Evolutionary conservation across 306 rosid genomes (phyloP), one percentile per base, ranked within the genome.

Genomic region (Argentina anserina): DNA sequence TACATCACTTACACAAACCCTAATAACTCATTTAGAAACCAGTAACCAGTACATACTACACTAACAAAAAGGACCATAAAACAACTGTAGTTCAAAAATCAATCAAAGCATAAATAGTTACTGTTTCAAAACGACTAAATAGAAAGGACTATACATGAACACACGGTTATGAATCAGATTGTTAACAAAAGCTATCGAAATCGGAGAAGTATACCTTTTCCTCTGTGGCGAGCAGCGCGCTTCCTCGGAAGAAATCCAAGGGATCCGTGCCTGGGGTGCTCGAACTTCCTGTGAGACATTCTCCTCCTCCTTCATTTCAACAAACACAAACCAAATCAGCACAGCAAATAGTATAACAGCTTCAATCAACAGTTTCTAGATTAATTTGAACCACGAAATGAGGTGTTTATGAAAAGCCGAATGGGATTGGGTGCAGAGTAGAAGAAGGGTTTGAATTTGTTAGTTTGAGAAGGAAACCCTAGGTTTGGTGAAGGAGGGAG

Each of bases 261-360:
- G 5, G 97, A 91, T 1, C 97, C 97, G 41, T 91, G 97, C 67
- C 97, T 87, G 36, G 92, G 96, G 85, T 91, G 96, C 68, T 91
- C 97, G 78, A 91, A 91, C 88, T 91, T 91, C 88, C 95, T 84
- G 88, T 91, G 97, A 62, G 97, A 91, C 92, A 91, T 91, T 71
- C 65, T 88, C 63, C 67, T 63, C 80, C 76, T 77, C 74, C 84
- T 78, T 29, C 79, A 36, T n/a, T n/a, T 4, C 18, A 25, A 64
- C 29, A 40, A 42, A 7, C 17, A 14, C 11, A 52, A 18, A 17
- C 39, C 7, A 33, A 10, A 14, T 23, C 21, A 59, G 39, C 40
- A 14, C 3, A 50, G 42, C 8, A 46, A n/a, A 26, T 3, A 0
- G n/a, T n/a, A n/a, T n/a, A n/a, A n/a, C n/a, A n/a, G n/a, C n/a